Evolutionary conservation across 352 stramenopile species (phyloP), one percentile per base, ranked within the genome.

Genomic region (Poterioochromonas sp.): DNA sequence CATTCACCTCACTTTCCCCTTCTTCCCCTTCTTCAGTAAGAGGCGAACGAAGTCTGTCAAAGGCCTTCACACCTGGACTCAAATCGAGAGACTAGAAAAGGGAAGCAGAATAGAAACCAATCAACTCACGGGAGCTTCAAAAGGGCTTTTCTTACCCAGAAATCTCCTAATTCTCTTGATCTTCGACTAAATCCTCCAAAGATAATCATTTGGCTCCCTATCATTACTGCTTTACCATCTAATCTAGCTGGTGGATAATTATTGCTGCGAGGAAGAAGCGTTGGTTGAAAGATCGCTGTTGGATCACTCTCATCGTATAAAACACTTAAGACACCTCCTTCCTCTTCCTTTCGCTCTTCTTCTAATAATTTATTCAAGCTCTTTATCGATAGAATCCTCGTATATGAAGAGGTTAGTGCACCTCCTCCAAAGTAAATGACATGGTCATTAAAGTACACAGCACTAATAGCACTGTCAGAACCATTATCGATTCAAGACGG

Each of bases 121-220:
- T n/a, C n/a, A n/a, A n/a, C n/a, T n/a, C n/a, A n/a, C n/a, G n/a
- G n/a, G n/a, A n/a, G n/a, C n/a, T n/a, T n/a, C n/a, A n/a, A n/a
- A n/a, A n/a, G n/a, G n/a, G n/a, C n/a, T n/a, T n/a, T n/a, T n/a
- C 53, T 64, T 64, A 64, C 53, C 53, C 53, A 64, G 3, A 35
- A 8, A 64, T 64, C 53, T 64, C 53, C 53, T 64, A 64, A 32
- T 64, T 64, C 53, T 64, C 53, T 64, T 34, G 11, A n/a, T 32
- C 3, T 64, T 32, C 3, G 8, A 26, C 29, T 64, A 3, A 3
- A 64, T 34, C 53, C 53, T 34, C 53, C 53, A 64, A 64, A 64
- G 29, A 35, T 64, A 32, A 64, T 32, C 18, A 64, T 64, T 11
- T 34, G 8, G 29, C 29, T 15, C 53, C 53, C 53, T 64, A 35